A percentile compares a stretch with the other conserved stretches of the same genome.
Conservation (phyloP, 2,329 filamentous ascomycete species). For the Pseudogymnoascus sp. region DNA sequence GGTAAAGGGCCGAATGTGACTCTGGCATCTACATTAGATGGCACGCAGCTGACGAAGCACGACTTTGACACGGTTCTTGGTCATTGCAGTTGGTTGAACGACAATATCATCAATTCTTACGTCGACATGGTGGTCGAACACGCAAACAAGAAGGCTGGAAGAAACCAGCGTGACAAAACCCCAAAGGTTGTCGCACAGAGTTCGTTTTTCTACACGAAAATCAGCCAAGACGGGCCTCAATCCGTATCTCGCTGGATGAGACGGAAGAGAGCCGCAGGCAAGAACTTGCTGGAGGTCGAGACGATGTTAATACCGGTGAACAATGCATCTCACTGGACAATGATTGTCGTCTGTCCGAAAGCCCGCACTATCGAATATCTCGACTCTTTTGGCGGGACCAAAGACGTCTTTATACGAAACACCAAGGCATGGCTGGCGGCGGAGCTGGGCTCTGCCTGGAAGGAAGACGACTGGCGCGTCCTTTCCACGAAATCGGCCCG, state of each 20-base stretch:
- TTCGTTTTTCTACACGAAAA: constrained; percentile 57
- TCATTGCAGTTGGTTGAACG: constrained; percentile 53
- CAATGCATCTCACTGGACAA: constrained; percentile 63
- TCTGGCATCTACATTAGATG: background rate
- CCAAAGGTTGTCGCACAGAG: constrained; percentile 57
- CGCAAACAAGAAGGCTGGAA: constrained; percentile 50
- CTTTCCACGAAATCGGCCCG: constrained; percentile 42
- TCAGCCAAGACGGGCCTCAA: constrained; percentile 41
- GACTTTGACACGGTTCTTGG: background rate
- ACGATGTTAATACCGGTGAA: constrained; percentile 60
- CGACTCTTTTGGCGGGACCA: constrained; percentile 51
- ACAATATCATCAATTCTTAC: constrained; percentile 64
- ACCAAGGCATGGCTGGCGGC: constrained; percentile 49
- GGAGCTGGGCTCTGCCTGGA: constrained; percentile 49
- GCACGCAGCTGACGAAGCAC: background rate
- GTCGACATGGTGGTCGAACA: constrained; percentile 53
- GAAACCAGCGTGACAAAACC: constrained; percentile 36
- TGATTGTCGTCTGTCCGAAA: constrained; percentile 58
- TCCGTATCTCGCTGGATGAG: constrained; percentile 49
- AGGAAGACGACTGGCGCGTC: constrained; percentile 52
- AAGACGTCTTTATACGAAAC: constrained; percentile 33
- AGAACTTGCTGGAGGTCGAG: constrained; percentile 57
- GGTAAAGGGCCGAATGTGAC: background rate
- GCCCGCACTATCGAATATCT: constrained; percentile 58
- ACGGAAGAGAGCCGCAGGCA: constrained; percentile 48